Base-by-base conservation (phyloP, 768 basidiomycete species). In the Mycena galopus region DNA sequence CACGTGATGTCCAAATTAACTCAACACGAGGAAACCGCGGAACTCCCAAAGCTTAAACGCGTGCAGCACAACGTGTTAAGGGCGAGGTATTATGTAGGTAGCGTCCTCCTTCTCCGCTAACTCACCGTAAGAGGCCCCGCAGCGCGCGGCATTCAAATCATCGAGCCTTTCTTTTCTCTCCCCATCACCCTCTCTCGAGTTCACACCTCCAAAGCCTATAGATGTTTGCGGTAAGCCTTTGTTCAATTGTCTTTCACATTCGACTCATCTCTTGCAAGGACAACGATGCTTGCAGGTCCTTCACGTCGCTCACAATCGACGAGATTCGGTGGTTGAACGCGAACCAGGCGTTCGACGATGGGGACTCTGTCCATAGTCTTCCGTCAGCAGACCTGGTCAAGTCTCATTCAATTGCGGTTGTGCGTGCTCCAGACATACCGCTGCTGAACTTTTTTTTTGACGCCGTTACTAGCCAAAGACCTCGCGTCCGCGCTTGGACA, bases 301-400 rank as follows among this genome's bases (percentile, higher is more conserved):
- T 83, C 64, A 75, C 74, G 47, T 77, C 81, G 63, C 79, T 85
- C 68, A 84, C 84, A 66, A 80, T 82, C 67, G 88, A 88, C 72
- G 88, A 88, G 77, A 79, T 88, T 62, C 80, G 85, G 27, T 89
- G 88, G 88, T 81, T 89, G 23, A 82, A 85, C 58, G 87, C 86
- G 30, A 85, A 83, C 50, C 77, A 78, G 58, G 70, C 71, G 35
- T 51, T 77, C 33, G 70, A 71, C 35, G 58, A 69, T 7, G 72
- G 60, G 23, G 74, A 75, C 67, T 69, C 67, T 23, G 67, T 53
- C 44, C 63, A 61, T 21, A 60, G 67, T 44, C 39, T 72, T n/a
- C 62, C 58, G 25, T 39, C 64, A 33, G 25, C 55, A n/a, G 71
- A 74, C 62, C 73, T 67, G 65, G 64, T 63, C 58, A 72, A 71